Evolutionary conservation across 2,329 filamentous ascomycete genomes (phyloP), one percentile per base, ranked within the genome.

Genomic region (Colletotrichum eleusines): DNA sequence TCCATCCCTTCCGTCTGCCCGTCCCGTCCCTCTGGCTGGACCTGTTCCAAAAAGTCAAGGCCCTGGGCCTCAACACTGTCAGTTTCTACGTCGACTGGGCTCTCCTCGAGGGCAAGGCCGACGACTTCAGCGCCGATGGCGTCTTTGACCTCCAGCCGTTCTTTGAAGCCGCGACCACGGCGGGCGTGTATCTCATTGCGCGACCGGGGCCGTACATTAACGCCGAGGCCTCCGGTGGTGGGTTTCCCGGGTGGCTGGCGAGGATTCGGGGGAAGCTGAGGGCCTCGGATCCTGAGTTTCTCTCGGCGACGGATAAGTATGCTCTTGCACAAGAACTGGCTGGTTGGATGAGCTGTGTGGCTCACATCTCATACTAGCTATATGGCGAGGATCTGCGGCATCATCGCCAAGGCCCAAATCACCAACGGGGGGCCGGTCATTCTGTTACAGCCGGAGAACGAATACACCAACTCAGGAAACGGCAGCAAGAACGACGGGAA

Each of bases 21-120:
- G 83, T 85, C 0, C 82, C 84, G 0, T 81, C 79, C 0, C 76
- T 86, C 0, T 86, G 90, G 83, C 83, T 92, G 11, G 93, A 95
- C 74, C 77, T 95, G 2, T 91, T 97, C 75, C 91, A 96, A 76
- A 97, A 97, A 80, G 89, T 95, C 79, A 94, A 92, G 79, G 91
- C 92, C 0, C 81, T 94, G 1, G 94, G 94, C 0, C 95, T 94
- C 81, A 95, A 92, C 75, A 87, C 89, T 54, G 91, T 95, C 1
- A 94, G 92, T 0, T 94, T 95, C 78, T 95, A 95, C 76, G 85
- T 91, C 8, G 87, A 94, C 75, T 97, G 93, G 94, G 92, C 91
- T 3, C 82, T 95, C 2, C 79, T 94, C 0, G 93, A 96, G 78
- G 92, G 92, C 2, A 90, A 91, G 70, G 89, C 85, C 0, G 93